Evolutionary conservation across 75 land plant genomes (phyloP).

Genomic region (Cupressus sempervirens): DNA sequence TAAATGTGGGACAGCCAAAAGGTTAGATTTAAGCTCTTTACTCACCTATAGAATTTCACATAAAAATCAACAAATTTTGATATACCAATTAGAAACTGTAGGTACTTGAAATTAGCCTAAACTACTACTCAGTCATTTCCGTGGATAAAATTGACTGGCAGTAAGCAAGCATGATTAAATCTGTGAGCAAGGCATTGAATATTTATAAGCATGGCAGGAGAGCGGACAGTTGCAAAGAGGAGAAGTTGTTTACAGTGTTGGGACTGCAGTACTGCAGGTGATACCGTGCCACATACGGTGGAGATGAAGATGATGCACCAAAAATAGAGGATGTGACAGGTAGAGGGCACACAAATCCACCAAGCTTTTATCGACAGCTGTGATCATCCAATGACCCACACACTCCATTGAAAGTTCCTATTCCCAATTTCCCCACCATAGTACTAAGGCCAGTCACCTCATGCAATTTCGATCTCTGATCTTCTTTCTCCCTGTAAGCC

Average conservation of each 20-base stretch:
- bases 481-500: conserved; percentile 5
- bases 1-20: no score
- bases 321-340: conserved; percentile 9
- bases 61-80: no score
- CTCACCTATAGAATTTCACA: no score
- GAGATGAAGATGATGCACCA: neutral
- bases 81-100: no score
- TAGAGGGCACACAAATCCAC: conserved; percentile 9
- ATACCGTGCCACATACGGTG: conserved; percentile 11
- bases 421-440: neutral
- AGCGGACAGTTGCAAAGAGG: neutral
- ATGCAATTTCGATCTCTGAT: conserved; percentile 7
- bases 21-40: no score
- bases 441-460: conserved; percentile 9
- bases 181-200: neutral
- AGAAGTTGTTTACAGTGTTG: neutral
- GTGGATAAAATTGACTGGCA: no score
- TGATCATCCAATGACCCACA: conserved; percentile 1
- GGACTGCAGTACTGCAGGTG: neutral
- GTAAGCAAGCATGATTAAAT: neutral
- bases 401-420: neutral
- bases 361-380: conserved; percentile 5
- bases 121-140: no score
- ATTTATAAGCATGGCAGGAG: neutral
- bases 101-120: no score